phyloP scores from a whole-genome alignment of 2,329 filamentous ascomycete species.

The Chlorencoelia australis region DNA sequence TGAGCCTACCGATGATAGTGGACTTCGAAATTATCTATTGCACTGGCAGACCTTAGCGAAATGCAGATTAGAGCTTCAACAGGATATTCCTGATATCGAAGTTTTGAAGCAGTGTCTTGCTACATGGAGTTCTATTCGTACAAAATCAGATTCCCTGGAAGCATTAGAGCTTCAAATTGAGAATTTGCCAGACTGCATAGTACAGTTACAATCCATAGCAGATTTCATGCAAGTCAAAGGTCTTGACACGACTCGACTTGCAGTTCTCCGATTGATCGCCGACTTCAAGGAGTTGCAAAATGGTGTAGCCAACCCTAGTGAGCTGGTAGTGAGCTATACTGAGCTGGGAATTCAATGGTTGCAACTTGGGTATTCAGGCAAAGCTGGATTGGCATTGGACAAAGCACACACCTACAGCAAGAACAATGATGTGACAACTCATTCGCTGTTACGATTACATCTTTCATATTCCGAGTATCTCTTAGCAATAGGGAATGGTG shows the following conservation, averaged over 20 bases:
- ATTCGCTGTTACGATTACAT: conserved; percentile 47
- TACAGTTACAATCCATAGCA: conserved; percentile 41
- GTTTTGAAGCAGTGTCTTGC: conserved; percentile 15
- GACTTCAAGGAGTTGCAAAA: conserved; percentile 37
- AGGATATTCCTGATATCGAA: conserved; percentile 18
- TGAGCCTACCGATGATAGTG: conserved; percentile 17
- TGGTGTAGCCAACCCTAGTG: conserved; percentile 30
- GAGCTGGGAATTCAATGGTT: conserved; percentile 44
- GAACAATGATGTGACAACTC: conserved; percentile 31
- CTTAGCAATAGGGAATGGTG: conserved; percentile 53
- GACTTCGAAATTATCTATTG: conserved; percentile 16
- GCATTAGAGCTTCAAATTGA: conserved; percentile 37
- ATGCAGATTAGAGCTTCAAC: conserved; percentile 20
- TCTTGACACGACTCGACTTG: conserved; percentile 38
- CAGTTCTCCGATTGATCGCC: conserved; percentile 38
- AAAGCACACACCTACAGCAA: conserved; percentile 42
- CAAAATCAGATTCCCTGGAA: conserved; percentile 33
- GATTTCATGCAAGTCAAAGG: conserved; percentile 50
- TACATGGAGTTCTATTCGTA: conserved; percentile 31
- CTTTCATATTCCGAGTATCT: conserved; percentile 67
- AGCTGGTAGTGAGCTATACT: conserved; percentile 30
- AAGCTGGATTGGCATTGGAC: conserved; percentile 46
- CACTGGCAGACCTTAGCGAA: conserved; percentile 20
- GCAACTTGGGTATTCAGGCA: conserved; percentile 48
- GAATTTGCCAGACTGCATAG: conserved; percentile 37